phyloP scores from a whole-genome alignment of 208 protist species.

The Trypanosoma boissoni region DNA sequence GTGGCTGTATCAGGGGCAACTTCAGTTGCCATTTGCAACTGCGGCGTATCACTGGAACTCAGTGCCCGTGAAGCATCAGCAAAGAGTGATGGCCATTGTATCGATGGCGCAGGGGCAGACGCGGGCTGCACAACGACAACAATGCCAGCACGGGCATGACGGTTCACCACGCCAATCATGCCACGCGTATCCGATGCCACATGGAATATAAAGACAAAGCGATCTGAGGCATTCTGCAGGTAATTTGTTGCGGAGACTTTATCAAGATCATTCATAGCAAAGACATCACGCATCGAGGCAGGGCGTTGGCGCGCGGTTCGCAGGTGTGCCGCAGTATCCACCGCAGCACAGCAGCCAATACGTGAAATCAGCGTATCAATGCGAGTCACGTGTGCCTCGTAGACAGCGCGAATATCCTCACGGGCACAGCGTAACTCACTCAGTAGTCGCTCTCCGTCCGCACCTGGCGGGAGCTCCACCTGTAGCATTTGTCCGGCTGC shows the following conservation, averaged over 20 bases:
- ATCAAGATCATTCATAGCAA: constrained; percentile 67
- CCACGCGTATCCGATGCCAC: constrained; percentile 60
- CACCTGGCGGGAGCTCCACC: constrained; percentile 47
- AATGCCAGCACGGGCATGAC: constrained; percentile 37
- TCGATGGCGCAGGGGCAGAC: constrained; percentile 49
- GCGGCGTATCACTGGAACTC: constrained; percentile 16
- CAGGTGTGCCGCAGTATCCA: constrained; percentile 55
- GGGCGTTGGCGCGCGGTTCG: constrained; percentile 34
- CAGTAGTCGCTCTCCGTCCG: constrained; percentile 61
- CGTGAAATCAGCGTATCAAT: constrained; percentile 55
- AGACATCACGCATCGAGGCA: constrained; percentile 57
- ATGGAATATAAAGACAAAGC: constrained; percentile 81
- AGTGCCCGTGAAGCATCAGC: constrained; percentile 58
- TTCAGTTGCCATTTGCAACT: constrained; percentile 36
- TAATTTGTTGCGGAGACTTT: constrained; percentile 42
- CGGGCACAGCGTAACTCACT: constrained; percentile 50
- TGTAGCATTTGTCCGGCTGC: constrained; percentile 42
- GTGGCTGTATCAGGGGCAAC: constrained; percentile 45
- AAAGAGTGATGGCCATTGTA: constrained; percentile 61
- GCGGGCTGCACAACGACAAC: constrained; percentile 82
- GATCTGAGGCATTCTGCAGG: constrained; percentile 36
- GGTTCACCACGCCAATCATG: constrained; percentile 65
- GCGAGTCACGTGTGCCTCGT: constrained; percentile 64
- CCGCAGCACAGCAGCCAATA: constrained; percentile 63
- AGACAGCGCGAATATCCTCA: constrained; percentile 70